These are phyloP conservation scores for Trypanosoma conorhini DNA, from an alignment of 208 protist species.

Conservation along the genomic window DNA sequence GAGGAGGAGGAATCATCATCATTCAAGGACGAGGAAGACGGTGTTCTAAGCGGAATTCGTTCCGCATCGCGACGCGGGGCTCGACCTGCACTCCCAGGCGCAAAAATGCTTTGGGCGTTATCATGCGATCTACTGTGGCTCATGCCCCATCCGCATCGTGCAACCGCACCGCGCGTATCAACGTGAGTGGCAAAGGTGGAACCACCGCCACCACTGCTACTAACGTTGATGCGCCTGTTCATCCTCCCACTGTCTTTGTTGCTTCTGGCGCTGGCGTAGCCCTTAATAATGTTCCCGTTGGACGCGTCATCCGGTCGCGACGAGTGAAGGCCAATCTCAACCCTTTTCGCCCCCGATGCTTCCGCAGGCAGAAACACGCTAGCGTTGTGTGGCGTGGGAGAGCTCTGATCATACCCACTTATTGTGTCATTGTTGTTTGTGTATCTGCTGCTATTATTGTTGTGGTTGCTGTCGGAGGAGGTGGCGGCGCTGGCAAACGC, in stretches of 20 bases:
- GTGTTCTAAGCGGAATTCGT: neutral
- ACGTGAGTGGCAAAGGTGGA: neutral
- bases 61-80: neutral
- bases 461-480: neutral
- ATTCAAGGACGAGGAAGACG: neutral
- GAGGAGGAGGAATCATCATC: constrained; percentile 4
- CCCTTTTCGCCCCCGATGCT: neutral
- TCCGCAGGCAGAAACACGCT: neutral
- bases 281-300: neutral
- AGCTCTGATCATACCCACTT: constrained; percentile 13
- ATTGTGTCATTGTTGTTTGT: constrained; percentile 4
- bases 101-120: neutral
- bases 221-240: neutral
- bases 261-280: neutral
- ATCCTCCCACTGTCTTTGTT: neutral
- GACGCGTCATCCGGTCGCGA: neutral
- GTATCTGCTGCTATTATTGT: constrained; percentile 1
- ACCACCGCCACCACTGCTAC: neutral
- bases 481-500: neutral
- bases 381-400: neutral
- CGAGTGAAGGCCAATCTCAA: neutral
- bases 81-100: neutral
- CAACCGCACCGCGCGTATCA: neutral
- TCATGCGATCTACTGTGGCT: neutral
- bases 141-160: neutral